phyloP scores from a whole-genome alignment of 768 basidiomycete genomes.

The Vararia minispora region DNA sequence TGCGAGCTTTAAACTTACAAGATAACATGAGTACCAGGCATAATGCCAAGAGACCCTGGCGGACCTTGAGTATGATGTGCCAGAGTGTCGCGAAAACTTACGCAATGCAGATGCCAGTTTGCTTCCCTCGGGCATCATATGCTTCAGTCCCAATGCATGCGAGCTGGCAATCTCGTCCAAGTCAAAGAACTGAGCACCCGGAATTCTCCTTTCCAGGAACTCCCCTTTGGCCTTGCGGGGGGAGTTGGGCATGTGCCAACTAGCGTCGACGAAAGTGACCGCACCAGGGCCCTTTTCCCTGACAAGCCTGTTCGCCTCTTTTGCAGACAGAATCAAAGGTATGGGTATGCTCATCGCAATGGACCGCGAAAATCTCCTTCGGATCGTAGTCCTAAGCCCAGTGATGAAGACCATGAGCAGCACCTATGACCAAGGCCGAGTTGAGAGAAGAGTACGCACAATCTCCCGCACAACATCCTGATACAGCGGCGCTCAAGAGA shows the following conservation, averaged over 20 bases:
- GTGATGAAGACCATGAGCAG: no score
- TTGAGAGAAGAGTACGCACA: no score
- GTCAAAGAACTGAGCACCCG: slow-evolving; percentile 64
- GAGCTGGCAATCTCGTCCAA: slow-evolving; percentile 68
- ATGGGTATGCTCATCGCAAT: no score
- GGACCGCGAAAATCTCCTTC: no score
- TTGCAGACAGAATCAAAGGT: no score
- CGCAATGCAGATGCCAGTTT: no score
- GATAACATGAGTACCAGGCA: slow-evolving; percentile 66
- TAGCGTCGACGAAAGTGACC: slow-evolving; percentile 56
- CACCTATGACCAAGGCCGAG: no score
- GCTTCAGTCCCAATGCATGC: slow-evolving; percentile 73
- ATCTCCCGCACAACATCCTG: no score
- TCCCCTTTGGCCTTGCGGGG: slow-evolving; percentile 61
- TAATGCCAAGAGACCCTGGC: slow-evolving; percentile 64
- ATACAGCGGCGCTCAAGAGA: no score
- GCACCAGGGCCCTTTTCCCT: slow-evolving; percentile 8
- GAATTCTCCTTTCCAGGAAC: slow-evolving; percentile 55
- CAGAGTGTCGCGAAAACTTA: slow-evolving; percentile 40
- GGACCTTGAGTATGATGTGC: neutral
- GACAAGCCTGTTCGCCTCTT: no score
- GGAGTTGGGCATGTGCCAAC: slow-evolving; percentile 93
- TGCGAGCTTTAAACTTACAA: slow-evolving; percentile 32
- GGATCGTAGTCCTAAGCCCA: no score
- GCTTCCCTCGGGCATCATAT: slow-evolving; percentile 94